A percentile compares a stretch with the other conserved stretches of the same genome.
Conservation (phyloP, 176 grass and related monocot species). For the Cymbopogon citratus region DNA sequence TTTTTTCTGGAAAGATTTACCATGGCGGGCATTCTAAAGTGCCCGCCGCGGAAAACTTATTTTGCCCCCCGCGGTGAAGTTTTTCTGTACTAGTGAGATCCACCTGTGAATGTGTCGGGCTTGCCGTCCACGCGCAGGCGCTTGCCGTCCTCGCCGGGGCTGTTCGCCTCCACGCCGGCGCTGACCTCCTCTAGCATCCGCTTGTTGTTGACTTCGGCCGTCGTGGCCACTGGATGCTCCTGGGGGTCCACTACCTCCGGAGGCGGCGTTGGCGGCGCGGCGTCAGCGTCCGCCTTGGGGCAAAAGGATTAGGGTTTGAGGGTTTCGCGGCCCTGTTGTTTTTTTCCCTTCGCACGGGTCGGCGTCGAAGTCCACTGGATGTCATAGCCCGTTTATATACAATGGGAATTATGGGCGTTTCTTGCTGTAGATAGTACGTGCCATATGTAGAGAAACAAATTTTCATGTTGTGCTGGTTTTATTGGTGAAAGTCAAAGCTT, state of each 20-base stretch:
- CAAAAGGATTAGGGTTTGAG: conserved; percentile 52
- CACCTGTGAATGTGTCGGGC: conserved; percentile 28
- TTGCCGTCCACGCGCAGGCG: conserved; percentile 40
- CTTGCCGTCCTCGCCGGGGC: conserved; percentile 38
- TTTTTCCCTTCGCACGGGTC: not conserved
- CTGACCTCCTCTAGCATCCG: conserved; percentile 46
- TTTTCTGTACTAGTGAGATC: too few relatives aligned
- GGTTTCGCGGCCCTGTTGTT: not conserved
- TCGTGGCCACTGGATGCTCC: not conserved
- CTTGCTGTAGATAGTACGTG: too few relatives aligned
- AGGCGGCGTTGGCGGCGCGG: conserved; percentile 18
- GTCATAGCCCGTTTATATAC: too few relatives aligned
- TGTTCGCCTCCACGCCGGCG: conserved; percentile 20
- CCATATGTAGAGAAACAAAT: too few relatives aligned
- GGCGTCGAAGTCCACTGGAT: too few relatives aligned
- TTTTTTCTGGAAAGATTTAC: too few relatives aligned
- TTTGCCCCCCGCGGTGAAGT: too few relatives aligned
- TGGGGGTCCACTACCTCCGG: conserved; percentile 17
- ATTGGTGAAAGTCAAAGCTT: too few relatives aligned
- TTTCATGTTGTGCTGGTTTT: too few relatives aligned
- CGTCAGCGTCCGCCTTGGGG: conserved; percentile 65
- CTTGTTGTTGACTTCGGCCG: conserved; percentile 36
- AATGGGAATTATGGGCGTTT: too few relatives aligned
- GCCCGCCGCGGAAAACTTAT: too few relatives aligned
- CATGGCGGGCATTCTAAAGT: too few relatives aligned